phyloP scores from a whole-genome alignment of 768 basidiomycete genomes.

The Coprinopsis sp. region DNA sequence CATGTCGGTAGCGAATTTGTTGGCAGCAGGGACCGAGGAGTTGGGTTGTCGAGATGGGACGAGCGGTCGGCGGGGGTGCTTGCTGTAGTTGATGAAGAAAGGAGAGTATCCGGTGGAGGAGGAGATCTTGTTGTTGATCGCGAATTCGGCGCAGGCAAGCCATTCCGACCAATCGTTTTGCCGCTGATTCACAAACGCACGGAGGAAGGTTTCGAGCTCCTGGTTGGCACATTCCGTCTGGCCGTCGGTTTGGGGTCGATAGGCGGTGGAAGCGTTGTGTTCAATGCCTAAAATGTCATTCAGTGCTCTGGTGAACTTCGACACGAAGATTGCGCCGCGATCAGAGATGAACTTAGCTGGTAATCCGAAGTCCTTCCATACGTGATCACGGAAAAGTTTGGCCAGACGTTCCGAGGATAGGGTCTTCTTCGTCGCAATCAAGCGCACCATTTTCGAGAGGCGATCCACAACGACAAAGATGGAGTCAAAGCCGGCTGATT shows the following conservation, averaged over 20 bases:
- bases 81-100: background rate
- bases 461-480: slow-evolving; percentile 27
- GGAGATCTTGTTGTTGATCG: background rate
- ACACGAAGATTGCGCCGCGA: slow-evolving; percentile 24
- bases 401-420: slow-evolving; percentile 15
- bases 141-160: background rate
- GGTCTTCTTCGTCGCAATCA: slow-evolving; percentile 15
- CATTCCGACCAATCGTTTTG: slow-evolving; percentile 4
- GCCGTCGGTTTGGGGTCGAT: slow-evolving; percentile 32
- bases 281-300: slow-evolving; percentile 28
- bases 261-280: slow-evolving; percentile 33
- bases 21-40: background rate
- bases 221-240: slow-evolving; percentile 29
- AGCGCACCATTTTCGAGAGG: slow-evolving; percentile 12
- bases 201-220: slow-evolving; percentile 17
- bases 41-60: background rate
- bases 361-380: slow-evolving; percentile 23
- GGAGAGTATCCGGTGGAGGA: background rate
- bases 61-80: background rate
- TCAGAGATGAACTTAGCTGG: slow-evolving; percentile 24
- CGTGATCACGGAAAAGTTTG: slow-evolving; percentile 19
- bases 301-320: slow-evolving; percentile 28
- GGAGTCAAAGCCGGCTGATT: slow-evolving; percentile 22
- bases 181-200: background rate
- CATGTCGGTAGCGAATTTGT: background rate